Conservation (phyloP, 306 rosid species). For the Fragaria nilgerrensis region DNA sequence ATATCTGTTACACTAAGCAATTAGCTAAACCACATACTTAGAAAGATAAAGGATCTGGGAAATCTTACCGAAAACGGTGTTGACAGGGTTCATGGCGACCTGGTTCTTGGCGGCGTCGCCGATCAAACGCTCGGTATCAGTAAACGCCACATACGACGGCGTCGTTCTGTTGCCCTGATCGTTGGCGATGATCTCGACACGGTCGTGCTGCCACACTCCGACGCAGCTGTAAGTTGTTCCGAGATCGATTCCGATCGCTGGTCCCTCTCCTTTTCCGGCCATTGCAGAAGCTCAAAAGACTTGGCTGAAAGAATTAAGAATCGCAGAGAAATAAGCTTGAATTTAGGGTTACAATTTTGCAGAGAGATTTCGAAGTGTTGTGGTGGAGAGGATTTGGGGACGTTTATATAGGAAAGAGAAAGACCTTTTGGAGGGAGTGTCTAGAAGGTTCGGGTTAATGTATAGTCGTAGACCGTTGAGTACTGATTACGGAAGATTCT, state of each 20-base stretch:
- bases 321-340: background rate
- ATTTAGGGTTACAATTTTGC: no score
- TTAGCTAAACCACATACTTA: background rate
- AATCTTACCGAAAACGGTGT: constrained; percentile 63
- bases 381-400: background rate
- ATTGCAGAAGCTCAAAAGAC: constrained; percentile 8
- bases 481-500: background rate
- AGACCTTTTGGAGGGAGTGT: background rate
- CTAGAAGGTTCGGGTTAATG: background rate
- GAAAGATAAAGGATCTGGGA: background rate
- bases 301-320: no score
- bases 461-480: background rate
- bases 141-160: constrained; percentile 76
- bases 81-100: constrained; percentile 82
- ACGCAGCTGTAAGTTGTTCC: constrained; percentile 80
- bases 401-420: background rate
- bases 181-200: constrained; percentile 76
- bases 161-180: constrained; percentile 83
- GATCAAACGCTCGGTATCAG: constrained; percentile 69
- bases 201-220: constrained; percentile 85
- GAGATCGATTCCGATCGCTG: constrained; percentile 81
- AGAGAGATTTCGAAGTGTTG: background rate
- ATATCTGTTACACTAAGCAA: background rate
- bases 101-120: constrained; percentile 86
- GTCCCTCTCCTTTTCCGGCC: constrained; percentile 82